These are phyloP conservation scores for Penicillium arizonense DNA, from an alignment of 495 filamentous ascomycete genomes.

Conservation along the genomic window DNA sequence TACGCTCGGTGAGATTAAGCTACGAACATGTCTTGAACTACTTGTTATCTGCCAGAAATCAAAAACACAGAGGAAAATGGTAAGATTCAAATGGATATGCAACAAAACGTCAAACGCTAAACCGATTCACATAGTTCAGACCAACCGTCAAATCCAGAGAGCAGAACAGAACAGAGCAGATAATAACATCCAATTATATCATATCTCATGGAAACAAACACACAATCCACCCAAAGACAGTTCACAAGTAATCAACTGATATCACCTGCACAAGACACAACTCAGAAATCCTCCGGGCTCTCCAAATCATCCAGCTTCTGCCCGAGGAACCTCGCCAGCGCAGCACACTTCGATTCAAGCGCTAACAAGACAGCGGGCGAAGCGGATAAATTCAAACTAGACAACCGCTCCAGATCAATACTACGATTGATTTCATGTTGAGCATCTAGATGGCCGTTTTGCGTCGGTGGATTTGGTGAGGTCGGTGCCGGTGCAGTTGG, in stretches of 20 bases:
- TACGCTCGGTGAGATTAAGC: no score
- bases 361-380: conserved; percentile 42
- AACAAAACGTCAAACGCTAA: background rate
- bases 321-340: conserved; percentile 40
- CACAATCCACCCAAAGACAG: no score
- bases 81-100: no score
- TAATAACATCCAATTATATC: background rate
- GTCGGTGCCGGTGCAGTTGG: conserved; percentile 1
- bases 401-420: conserved; percentile 39
- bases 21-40: no score
- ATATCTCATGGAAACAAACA: background rate
- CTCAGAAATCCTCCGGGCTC: conserved; percentile 46
- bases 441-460: conserved; percentile 30
- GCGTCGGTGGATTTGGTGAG: conserved; percentile 10
- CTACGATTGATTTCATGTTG: conserved; percentile 45
- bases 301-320: conserved; percentile 45
- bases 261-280: no score
- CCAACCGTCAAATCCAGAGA: background rate
- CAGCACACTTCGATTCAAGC: conserved; percentile 47
- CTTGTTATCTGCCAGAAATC: no score
- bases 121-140: background rate
- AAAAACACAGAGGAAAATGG: no score
- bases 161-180: background rate
- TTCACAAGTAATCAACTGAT: no score
- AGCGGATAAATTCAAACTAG: conserved; percentile 42